Evolutionary conservation across 129 eudicot species (phyloP).

Genomic region (Kitagawia praeruptora): DNA sequence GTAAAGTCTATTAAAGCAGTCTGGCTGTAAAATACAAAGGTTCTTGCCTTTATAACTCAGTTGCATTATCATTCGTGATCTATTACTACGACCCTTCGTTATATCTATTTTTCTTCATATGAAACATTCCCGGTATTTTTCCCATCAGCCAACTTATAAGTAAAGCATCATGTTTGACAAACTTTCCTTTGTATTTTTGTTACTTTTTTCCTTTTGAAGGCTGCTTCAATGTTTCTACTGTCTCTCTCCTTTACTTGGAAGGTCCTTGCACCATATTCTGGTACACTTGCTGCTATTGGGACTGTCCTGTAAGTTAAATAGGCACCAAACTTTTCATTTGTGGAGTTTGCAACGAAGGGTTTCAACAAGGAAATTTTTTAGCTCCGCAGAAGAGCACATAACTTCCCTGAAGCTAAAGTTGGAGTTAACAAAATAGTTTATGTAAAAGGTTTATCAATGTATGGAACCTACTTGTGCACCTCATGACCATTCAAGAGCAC

Average conservation of each 20-base stretch:
- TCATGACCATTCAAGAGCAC: too few species aligned
- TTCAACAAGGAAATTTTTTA: too few species aligned
- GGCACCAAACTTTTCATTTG: too few species aligned
- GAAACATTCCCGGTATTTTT: neutral
- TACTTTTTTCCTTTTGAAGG: conserved; percentile 32
- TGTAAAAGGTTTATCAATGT: too few species aligned
- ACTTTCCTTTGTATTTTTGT: neutral
- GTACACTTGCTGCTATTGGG: conserved; percentile 87
- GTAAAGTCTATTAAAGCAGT: neutral
- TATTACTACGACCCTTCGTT: neutral
- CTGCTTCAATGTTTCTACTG: conserved; percentile 89
- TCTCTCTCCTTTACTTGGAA: conserved; percentile 73
- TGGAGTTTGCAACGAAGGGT: too few species aligned
- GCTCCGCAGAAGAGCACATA: too few species aligned
- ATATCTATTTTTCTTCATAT: neutral
- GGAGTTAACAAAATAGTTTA: too few species aligned
- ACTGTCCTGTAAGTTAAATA: conserved; percentile 71
- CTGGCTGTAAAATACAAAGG: neutral
- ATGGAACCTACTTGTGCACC: too few species aligned
- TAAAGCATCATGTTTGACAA: neutral
- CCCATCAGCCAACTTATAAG: neutral
- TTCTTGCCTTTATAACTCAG: neutral
- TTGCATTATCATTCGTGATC: neutral
- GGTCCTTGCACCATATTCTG: conserved; percentile 73
- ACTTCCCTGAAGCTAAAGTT: too few species aligned